Conservation (phyloP, 73 alveolate species). For the Paramecium sexaurelia region DNA sequence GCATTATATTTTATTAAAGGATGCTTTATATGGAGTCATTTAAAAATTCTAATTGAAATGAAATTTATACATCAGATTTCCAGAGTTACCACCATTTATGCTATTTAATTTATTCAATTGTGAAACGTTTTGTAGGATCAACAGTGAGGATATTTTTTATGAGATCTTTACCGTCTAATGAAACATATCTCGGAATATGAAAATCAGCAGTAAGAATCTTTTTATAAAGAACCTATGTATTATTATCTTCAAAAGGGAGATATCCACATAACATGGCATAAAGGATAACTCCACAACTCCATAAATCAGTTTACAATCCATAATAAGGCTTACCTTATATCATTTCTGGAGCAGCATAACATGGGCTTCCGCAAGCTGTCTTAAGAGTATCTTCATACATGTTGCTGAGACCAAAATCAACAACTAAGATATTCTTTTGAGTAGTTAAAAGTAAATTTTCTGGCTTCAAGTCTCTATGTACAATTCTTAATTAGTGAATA, state of each 20-base stretch:
- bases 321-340: slow-evolving; percentile 84
- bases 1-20: not conserved
- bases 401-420: slow-evolving; percentile 92
- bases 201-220: slow-evolving; percentile 6
- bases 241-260: slow-evolving; percentile 90
- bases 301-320: slow-evolving; percentile 90
- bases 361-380: slow-evolving; percentile 94
- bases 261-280: slow-evolving; percentile 90
- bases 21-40: not conserved
- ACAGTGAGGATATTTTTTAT: slow-evolving; percentile 83
- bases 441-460: slow-evolving; percentile 87
- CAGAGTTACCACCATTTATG: slow-evolving; percentile 84
- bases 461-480: slow-evolving; percentile 92
- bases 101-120: slow-evolving; percentile 77
- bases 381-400: slow-evolving; percentile 79
- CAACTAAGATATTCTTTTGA: slow-evolving; percentile 81
- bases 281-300: slow-evolving; percentile 95
- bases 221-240: slow-evolving; percentile 68
- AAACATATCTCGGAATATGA: slow-evolving; percentile 81
- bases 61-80: slow-evolving; percentile 25
- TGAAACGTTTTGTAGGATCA: slow-evolving; percentile 89
- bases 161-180: slow-evolving; percentile 80
- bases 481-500: slow-evolving; percentile 81
- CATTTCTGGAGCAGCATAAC: slow-evolving; percentile 97
- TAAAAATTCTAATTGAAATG: not conserved